Evolutionary conservation across 352 stramenopile genomes (phyloP).

Genomic region (Lagenidium giganteum): DNA sequence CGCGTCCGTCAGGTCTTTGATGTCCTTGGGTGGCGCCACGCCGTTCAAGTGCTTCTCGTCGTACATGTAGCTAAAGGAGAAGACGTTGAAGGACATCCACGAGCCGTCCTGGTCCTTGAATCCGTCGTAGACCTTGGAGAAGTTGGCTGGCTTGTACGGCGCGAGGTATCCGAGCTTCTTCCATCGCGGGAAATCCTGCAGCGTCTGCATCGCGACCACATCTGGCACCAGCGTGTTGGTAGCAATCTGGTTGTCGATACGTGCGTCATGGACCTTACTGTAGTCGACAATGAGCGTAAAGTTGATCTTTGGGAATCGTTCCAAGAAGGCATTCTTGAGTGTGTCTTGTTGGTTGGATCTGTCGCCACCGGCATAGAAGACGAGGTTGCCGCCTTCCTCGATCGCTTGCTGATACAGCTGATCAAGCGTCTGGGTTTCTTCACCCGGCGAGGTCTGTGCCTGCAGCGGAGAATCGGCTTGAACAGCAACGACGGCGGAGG

Average conservation of each 20-base stretch:
- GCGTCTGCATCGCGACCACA: constrained; percentile 38
- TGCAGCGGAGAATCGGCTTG: too few species aligned
- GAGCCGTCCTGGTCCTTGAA: constrained; percentile 26
- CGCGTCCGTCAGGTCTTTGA: constrained; percentile 24
- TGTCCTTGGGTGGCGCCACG: constrained; percentile 12
- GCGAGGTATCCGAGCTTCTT: constrained; percentile 32
- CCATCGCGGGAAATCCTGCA: constrained; percentile 51
- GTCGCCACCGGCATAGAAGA: constrained; percentile 37
- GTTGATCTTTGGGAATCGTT: constrained; percentile 45
- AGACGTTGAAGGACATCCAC: constrained; percentile 33
- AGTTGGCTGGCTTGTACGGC: constrained; percentile 45
- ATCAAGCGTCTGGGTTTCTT: constrained; percentile 41
- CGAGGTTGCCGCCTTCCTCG: constrained; percentile 45
- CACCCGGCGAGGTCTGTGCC: too few species aligned
- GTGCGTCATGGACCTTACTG: constrained; percentile 51
- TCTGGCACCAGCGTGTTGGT: constrained; percentile 34
- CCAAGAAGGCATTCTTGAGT: constrained; percentile 17
- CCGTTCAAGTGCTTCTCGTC: constrained; percentile 18
- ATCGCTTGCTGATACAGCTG: constrained; percentile 43
- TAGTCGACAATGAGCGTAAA: constrained; percentile 57
- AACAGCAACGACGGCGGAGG: too few species aligned
- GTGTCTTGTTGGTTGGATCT: constrained; percentile 20
- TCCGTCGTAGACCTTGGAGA: constrained; percentile 41
- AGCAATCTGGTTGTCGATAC: constrained; percentile 58
- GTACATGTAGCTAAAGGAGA: constrained; percentile 42